Conservation (phyloP, 805 yeast genomes). For the Yarrowia hollandica region DNA sequence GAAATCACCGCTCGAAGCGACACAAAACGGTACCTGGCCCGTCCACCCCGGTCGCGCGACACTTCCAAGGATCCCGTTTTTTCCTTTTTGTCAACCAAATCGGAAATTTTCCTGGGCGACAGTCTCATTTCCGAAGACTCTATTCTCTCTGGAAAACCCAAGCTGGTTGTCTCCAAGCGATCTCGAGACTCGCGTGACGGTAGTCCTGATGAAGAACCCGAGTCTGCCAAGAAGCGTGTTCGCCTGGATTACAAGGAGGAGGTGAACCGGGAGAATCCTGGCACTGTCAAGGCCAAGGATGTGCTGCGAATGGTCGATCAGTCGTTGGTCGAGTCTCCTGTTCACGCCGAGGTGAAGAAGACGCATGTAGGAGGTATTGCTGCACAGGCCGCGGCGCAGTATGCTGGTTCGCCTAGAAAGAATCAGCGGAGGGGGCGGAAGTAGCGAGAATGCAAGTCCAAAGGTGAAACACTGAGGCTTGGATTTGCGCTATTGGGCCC, state of each 20-base stretch:
- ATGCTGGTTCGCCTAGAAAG: conserved; percentile 24
- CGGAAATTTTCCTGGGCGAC: conserved; percentile 28
- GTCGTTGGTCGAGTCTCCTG: conserved; percentile 43
- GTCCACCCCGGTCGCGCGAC: conserved; percentile 28
- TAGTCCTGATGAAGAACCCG: conserved; percentile 31
- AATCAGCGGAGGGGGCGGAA: not conserved
- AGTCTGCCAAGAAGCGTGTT: conserved; percentile 34
- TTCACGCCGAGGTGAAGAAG: conserved; percentile 23
- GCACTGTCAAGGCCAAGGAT: conserved; percentile 39
- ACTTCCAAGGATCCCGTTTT: conserved; percentile 21
- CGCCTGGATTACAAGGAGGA: conserved; percentile 33
- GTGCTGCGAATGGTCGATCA: conserved; percentile 43
- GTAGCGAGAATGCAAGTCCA: too few relatives aligned
- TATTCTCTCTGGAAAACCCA: conserved; percentile 22
- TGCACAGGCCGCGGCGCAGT: not conserved
- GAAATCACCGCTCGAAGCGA: conserved; percentile 28
- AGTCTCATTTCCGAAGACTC: conserved; percentile 30
- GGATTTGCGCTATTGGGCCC: too few relatives aligned
- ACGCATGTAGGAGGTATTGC: not conserved
- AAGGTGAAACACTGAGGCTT: too few relatives aligned
- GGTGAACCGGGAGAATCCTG: conserved; percentile 35
- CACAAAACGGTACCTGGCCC: conserved; percentile 29
- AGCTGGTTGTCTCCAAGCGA: conserved; percentile 23
- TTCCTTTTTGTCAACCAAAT: not conserved
- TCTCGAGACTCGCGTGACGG: conserved; percentile 33